Conservation (phyloP, 2,329 filamentous ascomycete genomes). For the Penicillium glabrum region DNA sequence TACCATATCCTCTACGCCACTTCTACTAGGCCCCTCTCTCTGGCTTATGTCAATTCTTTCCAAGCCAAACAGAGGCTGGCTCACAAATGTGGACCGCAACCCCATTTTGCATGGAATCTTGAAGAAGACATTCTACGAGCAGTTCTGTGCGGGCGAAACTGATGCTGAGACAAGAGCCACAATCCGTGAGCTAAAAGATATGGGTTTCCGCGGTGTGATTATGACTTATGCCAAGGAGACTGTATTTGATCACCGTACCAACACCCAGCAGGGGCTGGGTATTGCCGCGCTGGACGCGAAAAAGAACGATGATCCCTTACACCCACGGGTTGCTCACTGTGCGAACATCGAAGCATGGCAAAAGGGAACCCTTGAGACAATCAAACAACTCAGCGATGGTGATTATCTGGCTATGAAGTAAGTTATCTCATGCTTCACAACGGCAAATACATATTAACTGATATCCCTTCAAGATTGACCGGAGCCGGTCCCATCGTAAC, state of each 20-base stretch:
- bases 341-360: constrained; percentile 60
- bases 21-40: constrained; percentile 69
- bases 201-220: constrained; percentile 82
- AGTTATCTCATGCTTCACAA: background rate
- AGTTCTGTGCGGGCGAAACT: constrained; percentile 85
- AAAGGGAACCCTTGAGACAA: constrained; percentile 71
- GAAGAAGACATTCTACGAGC: constrained; percentile 69
- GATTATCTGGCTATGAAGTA: constrained; percentile 67
- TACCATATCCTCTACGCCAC: constrained; percentile 48
- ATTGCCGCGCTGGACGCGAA: constrained; percentile 14
- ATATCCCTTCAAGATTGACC: constrained; percentile 56
- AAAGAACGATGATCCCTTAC: constrained; percentile 2
- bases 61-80: constrained; percentile 46
- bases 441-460: background rate
- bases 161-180: constrained; percentile 65
- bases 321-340: constrained; percentile 15
- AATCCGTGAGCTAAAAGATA: constrained; percentile 63
- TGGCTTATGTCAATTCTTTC: constrained; percentile 67
- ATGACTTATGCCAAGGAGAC: constrained; percentile 83
- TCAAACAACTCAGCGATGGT: constrained; percentile 48
- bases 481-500: constrained; percentile 72
- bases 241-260: constrained; percentile 53
- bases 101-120: constrained; percentile 67
- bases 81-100: constrained; percentile 75
- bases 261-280: constrained; percentile 20